phyloP scores from a whole-genome alignment of 2,329 filamentous ascomycete species.

The Aureobasidium mangrovei region DNA sequence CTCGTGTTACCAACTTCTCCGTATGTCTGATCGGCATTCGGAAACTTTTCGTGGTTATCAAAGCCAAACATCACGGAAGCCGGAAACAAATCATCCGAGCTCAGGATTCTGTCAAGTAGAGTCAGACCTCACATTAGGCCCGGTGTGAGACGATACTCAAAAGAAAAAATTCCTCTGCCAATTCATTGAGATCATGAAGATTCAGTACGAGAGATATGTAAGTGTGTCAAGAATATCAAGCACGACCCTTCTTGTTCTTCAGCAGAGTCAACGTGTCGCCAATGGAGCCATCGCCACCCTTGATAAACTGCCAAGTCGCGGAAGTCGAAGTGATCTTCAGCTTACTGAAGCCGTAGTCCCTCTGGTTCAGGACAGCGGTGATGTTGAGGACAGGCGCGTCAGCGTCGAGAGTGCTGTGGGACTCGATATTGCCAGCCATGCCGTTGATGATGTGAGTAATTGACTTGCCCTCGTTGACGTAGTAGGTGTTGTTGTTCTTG shows the following conservation, averaged over 20 bases:
- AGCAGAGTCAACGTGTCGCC: slow-evolving; percentile 33
- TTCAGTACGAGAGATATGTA: no score
- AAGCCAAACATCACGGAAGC: no score
- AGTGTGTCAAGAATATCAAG: no score
- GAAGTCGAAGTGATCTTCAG: slow-evolving; percentile 34
- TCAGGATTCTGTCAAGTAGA: no score
- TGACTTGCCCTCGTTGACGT: slow-evolving; percentile 39
- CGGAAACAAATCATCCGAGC: no score
- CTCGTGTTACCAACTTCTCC: no score
- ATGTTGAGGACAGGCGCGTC: slow-evolving; percentile 32
- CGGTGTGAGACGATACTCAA: no score
- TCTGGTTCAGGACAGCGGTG: slow-evolving; percentile 38
- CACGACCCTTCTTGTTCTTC: slow-evolving; percentile 22
- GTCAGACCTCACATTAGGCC: no score
- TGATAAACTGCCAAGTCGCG: slow-evolving; percentile 40
- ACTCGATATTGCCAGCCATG: slow-evolving; percentile 47
- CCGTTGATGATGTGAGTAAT: slow-evolving; percentile 46
- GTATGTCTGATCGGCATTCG: no score
- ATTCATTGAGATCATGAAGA: no score
- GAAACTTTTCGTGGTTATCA: no score
- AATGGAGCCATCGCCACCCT: slow-evolving; percentile 32
- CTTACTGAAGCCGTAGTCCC: slow-evolving; percentile 43
- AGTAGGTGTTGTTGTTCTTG: slow-evolving; percentile 42
- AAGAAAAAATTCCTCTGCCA: no score
- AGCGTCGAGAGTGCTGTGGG: slow-evolving; percentile 34